phyloP scores from a whole-genome alignment of 305 asterid genomes.

The Caryopteris hybrid region DNA sequence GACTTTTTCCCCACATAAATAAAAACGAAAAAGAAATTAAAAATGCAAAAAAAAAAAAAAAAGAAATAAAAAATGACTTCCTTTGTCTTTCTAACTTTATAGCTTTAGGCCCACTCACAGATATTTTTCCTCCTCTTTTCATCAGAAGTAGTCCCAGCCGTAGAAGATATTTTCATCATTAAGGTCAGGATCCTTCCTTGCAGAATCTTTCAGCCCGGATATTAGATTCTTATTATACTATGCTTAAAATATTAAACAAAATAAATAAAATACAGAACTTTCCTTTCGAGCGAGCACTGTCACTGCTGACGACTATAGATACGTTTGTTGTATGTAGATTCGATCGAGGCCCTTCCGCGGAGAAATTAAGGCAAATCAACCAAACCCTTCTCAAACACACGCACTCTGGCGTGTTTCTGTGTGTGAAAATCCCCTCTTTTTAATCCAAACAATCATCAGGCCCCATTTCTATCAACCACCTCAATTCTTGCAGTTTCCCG shows the following conservation, averaged over 20 bases:
- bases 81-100: too few species aligned
- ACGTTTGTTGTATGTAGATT: slow-evolving; percentile 15
- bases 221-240: slow-evolving; percentile 8
- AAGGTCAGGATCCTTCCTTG: neutral
- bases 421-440: neutral
- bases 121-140: neutral
- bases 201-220: neutral
- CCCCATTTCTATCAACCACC: slow-evolving; percentile 2
- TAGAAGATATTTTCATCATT: neutral
- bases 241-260: neutral
- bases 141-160: neutral
- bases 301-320: slow-evolving; percentile 15
- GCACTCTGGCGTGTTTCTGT: slow-evolving; percentile 11
- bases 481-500: neutral
- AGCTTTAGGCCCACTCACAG: neutral
- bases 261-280: neutral
- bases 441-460: neutral
- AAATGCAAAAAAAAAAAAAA: neutral
- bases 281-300: slow-evolving; percentile 3
- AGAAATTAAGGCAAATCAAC: slow-evolving; percentile 8
- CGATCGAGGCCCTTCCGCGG: slow-evolving; percentile 36
- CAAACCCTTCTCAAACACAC: neutral
- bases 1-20: too few species aligned
- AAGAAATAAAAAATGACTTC: too few species aligned
- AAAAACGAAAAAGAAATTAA: too few species aligned